phyloP scores from a whole-genome alignment of 2,329 filamentous ascomycete species.

The Hirsutella thompsonii region DNA sequence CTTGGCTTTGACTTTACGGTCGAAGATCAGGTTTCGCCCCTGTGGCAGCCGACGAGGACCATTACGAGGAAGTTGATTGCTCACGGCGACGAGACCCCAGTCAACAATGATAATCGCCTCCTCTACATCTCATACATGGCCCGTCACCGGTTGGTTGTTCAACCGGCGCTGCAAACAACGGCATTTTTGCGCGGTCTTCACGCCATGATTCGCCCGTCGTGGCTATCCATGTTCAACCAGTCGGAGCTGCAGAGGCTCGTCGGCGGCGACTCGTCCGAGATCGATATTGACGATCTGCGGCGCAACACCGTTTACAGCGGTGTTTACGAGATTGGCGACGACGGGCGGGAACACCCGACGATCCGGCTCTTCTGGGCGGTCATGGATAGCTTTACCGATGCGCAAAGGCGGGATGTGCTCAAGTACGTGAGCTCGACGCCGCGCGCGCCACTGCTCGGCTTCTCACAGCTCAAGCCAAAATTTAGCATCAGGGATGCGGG shows the following conservation, averaged over 20 bases:
- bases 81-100: constrained; percentile 60
- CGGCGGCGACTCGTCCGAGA: constrained; percentile 72
- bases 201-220: constrained; percentile 78
- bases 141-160: constrained; percentile 70
- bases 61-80: constrained; percentile 64
- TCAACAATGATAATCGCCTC: constrained; percentile 85
- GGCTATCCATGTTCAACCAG: constrained; percentile 99
- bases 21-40: constrained; percentile 49
- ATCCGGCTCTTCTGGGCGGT: constrained; percentile 86
- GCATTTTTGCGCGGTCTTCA: constrained; percentile 81
- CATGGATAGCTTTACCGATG: constrained; percentile 62
- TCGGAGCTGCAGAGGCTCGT: constrained; percentile 87
- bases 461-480: constrained; percentile 67
- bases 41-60: constrained; percentile 38
- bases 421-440: constrained; percentile 96
- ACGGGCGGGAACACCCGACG: constrained; percentile 73
- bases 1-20: constrained; percentile 84
- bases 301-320: constrained; percentile 79
- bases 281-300: constrained; percentile 77
- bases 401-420: constrained; percentile 70
- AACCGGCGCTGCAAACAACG: constrained; percentile 68
- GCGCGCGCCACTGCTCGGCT: constrained; percentile 77
- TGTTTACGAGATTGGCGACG: constrained; percentile 80
- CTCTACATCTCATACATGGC: constrained; percentile 93
- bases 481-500: constrained; percentile 80